phyloP scores from a whole-genome alignment of 352 stramenopile species.

The Phytophthora citricola region DNA sequence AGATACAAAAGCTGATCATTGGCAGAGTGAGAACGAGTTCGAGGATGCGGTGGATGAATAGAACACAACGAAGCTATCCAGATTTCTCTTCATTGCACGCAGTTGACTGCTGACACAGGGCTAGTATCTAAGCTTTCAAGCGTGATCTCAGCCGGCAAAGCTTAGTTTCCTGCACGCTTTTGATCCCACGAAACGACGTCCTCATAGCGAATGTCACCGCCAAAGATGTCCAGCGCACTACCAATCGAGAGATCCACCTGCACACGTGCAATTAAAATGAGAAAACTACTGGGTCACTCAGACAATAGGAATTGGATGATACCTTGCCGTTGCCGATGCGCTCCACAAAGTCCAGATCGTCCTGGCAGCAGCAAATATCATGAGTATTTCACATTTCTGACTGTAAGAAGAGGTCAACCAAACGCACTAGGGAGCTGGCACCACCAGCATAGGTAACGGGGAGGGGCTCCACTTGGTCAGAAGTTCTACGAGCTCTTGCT shows the following conservation, averaged over 20 bases:
- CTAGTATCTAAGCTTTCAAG: neutral
- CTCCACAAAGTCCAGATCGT: slow-evolving; percentile 95
- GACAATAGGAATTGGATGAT: slow-evolving; percentile 2
- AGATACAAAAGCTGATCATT: slow-evolving; percentile 2
- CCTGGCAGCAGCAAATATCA: slow-evolving; percentile 40
- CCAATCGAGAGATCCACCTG: slow-evolving; percentile 98
- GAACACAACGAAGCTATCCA: no score
- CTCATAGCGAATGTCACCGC: slow-evolving; percentile 93
- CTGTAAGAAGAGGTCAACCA: neutral
- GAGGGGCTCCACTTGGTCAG: slow-evolving; percentile 92
- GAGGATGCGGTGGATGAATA: slow-evolving; percentile 44
- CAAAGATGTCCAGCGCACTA: slow-evolving; percentile 98
- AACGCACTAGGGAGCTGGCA: slow-evolving; percentile 85
- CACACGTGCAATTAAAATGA: slow-evolving; percentile 2
- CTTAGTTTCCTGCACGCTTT: slow-evolving; percentile 29
- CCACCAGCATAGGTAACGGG: slow-evolving; percentile 98
- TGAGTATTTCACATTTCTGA: neutral
- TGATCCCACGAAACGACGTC: slow-evolving; percentile 94
- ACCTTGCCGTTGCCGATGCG: slow-evolving; percentile 91
- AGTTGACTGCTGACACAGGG: no score
- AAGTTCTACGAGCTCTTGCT: slow-evolving; percentile 95
- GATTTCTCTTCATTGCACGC: no score
- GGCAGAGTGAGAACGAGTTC: slow-evolving; percentile 38
- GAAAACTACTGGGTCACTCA: neutral
- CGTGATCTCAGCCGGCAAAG: neutral